Percentiles rank a stretch among this genome's conserved stretches.
Evolutionary conservation across 495 filamentous ascomycete species (phyloP).

Genomic region (Letharia lupina): DNA sequence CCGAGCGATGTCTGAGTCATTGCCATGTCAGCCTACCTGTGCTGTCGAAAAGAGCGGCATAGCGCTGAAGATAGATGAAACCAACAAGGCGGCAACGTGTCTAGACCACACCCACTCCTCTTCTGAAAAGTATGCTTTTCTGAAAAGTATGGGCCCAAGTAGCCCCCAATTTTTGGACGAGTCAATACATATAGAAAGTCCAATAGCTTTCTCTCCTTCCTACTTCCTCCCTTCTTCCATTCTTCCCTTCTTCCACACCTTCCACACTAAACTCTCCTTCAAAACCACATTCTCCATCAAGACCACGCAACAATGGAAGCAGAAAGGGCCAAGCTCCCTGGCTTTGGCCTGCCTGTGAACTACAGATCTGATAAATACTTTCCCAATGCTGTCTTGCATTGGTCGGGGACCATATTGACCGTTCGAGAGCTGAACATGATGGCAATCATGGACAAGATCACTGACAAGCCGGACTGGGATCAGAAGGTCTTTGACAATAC

Average conservation of each 20-base stretch:
- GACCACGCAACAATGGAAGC: background rate
- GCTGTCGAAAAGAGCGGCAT: no score
- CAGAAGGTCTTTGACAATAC: conserved; percentile 45
- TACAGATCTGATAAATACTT: background rate
- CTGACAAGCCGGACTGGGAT: conserved; percentile 46
- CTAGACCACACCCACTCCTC: background rate
- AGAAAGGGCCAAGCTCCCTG: conserved; percentile 18
- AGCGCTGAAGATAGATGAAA: no score
- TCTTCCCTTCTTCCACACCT: background rate
- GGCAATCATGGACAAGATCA: conserved; percentile 34
- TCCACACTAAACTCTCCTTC: background rate
- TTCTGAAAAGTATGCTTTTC: background rate
- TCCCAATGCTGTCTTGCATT: conserved; percentile 14
- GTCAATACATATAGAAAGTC: background rate
- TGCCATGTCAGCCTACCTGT: background rate
- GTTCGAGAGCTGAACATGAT: conserved; percentile 36
- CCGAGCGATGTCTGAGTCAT: background rate
- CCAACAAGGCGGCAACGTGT: no score
- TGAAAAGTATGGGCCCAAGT: background rate
- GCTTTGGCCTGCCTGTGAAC: conserved; percentile 20
- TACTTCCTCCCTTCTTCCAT: background rate
- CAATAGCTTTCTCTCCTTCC: background rate
- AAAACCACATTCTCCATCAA: no score
- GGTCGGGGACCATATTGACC: conserved; percentile 21
- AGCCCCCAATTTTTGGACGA: background rate